Evolutionary conservation across 2,329 filamentous ascomycete species (phyloP).

Genomic region (Epichloe typhina): DNA sequence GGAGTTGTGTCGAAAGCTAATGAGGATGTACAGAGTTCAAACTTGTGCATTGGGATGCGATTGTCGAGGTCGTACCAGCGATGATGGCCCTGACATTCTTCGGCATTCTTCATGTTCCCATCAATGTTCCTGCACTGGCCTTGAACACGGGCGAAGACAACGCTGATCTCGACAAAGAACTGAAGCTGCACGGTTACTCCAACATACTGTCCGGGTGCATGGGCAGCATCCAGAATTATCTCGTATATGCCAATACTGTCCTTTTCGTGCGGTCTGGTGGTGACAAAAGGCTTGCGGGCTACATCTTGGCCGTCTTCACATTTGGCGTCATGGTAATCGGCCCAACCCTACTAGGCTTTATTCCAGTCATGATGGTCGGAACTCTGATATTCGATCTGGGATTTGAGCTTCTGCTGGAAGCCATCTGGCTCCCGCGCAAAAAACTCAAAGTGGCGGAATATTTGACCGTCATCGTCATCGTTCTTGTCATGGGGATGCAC

Average conservation of each 20-base stretch:
- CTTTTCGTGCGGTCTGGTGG: slow-evolving; percentile 92
- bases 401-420: slow-evolving; percentile 82
- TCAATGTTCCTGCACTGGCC: slow-evolving; percentile 89
- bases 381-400: slow-evolving; percentile 90
- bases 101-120: slow-evolving; percentile 89
- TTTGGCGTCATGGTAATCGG: slow-evolving; percentile 73
- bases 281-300: slow-evolving; percentile 70
- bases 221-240: slow-evolving; percentile 90
- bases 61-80: slow-evolving; percentile 74
- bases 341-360: slow-evolving; percentile 79
- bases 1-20: background rate
- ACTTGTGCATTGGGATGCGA: slow-evolving; percentile 68
- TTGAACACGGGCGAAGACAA: slow-evolving; percentile 88
- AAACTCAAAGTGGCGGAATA: slow-evolving; percentile 83
- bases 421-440: slow-evolving; percentile 75
- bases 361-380: slow-evolving; percentile 93
- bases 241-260: slow-evolving; percentile 96
- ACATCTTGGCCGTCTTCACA: slow-evolving; percentile 71
- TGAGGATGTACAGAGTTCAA: slow-evolving; percentile 49
- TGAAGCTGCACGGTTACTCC: slow-evolving; percentile 85
- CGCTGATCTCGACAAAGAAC: slow-evolving; percentile 76
- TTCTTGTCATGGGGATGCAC: slow-evolving; percentile 89
- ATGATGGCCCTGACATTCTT: slow-evolving; percentile 98
- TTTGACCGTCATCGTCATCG: slow-evolving; percentile 76
- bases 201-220: slow-evolving; percentile 78